These are phyloP conservation scores for Pichia sp. DNA, from an alignment of 1,139 yeast genomes.

Conservation along the genomic window DNA sequence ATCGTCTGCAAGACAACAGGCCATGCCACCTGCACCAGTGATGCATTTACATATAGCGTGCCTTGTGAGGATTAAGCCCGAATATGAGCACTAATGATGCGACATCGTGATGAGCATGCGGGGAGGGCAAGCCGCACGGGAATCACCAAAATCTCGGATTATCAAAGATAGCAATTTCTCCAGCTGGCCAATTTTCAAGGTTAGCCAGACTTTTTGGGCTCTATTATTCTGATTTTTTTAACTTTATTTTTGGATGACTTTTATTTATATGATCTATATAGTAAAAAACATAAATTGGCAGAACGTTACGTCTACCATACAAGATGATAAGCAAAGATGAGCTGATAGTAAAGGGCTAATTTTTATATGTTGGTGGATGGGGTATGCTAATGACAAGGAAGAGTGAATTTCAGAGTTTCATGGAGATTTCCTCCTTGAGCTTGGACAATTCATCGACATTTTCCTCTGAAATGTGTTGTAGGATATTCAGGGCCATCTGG, in stretches of 20 bases:
- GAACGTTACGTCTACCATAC: not conserved
- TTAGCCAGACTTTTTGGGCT: too few relatives aligned
- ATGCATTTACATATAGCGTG: too few relatives aligned
- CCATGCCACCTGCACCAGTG: too few relatives aligned
- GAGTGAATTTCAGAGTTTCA: not conserved
- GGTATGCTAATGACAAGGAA: not conserved
- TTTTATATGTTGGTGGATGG: not conserved
- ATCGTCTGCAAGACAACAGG: too few relatives aligned
- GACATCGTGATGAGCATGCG: too few relatives aligned
- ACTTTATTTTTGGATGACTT: not conserved
- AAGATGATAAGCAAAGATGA: not conserved
- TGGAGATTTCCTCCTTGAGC: slow-evolving; percentile 27
- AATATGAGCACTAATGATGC: too few relatives aligned
- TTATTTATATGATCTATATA: not conserved
- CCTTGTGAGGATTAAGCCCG: too few relatives aligned
- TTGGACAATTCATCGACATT: slow-evolving; percentile 28
- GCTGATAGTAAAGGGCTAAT: slow-evolving; percentile 1
- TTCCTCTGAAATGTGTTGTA: slow-evolving; percentile 29
- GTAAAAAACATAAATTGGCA: not conserved
- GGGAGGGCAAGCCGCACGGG: too few relatives aligned
- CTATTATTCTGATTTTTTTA: not conserved
- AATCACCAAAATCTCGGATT: too few relatives aligned
- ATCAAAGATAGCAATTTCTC: too few relatives aligned
- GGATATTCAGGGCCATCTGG: slow-evolving; percentile 31
- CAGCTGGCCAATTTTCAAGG: too few relatives aligned